phyloP scores from a whole-genome alignment of 305 asterid genomes.

The Fraxinus paxiana region DNA sequence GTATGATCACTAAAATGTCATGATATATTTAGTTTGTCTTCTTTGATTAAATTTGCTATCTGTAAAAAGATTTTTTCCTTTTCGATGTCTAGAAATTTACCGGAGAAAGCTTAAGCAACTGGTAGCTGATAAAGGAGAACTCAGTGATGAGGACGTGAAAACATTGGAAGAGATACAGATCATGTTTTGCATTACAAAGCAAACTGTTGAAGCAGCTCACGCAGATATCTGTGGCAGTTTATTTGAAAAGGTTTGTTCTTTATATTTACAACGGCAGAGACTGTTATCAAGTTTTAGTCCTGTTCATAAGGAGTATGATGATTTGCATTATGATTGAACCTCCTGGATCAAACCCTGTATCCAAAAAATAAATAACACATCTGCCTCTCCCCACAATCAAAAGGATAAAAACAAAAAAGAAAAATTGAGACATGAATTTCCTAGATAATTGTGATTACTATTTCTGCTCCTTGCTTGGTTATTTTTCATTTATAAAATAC shows the following conservation, averaged over 20 bases:
- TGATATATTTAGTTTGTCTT: not conserved
- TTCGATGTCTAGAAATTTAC: slow-evolving; percentile 54
- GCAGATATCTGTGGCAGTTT: slow-evolving; percentile 87
- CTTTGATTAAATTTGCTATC: not conserved
- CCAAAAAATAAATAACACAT: not conserved
- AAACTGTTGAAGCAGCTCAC: slow-evolving; percentile 87
- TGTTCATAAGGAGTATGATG: not conserved
- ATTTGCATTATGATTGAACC: not conserved
- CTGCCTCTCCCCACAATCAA: not conserved
- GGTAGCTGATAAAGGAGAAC: slow-evolving; percentile 74
- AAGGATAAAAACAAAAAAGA: not conserved
- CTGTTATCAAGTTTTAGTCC: slow-evolving; percentile 1
- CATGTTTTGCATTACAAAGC: slow-evolving; percentile 84
- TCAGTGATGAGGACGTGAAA: slow-evolving; percentile 75
- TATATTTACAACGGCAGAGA: not conserved
- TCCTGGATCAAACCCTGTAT: not conserved
- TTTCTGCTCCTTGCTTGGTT: not conserved
- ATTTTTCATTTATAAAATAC: not conserved
- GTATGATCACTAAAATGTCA: not conserved
- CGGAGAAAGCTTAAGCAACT: slow-evolving; percentile 79
- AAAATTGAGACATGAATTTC: not conserved
- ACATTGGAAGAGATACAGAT: slow-evolving; percentile 77
- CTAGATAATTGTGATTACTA: not conserved
- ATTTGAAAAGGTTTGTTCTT: slow-evolving; percentile 71
- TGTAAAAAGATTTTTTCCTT: slow-evolving; percentile 8